A percentile compares a stretch with the other conserved stretches of the same genome.
phyloP scores from a whole-genome alignment of 2,329 filamentous ascomycete species.

The Neonectria hederae region DNA sequence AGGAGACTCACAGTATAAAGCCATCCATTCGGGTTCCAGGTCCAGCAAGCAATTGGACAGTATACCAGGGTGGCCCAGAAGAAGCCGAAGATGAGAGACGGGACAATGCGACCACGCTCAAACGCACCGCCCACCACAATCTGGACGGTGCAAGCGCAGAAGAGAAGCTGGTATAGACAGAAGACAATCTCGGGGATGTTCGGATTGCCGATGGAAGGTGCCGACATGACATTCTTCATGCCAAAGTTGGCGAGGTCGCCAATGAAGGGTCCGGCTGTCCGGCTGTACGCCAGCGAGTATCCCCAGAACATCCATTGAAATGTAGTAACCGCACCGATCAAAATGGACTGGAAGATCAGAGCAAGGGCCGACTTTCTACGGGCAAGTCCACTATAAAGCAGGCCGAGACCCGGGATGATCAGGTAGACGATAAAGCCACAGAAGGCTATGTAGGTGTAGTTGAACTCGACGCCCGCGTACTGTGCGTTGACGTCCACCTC shows the following conservation, averaged over 20 bases:
- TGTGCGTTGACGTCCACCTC: conserved; percentile 26
- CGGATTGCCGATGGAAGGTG: conserved; percentile 45
- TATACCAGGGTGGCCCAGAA: conserved; percentile 72
- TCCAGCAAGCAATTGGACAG: conserved; percentile 69
- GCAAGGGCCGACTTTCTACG: conserved; percentile 51
- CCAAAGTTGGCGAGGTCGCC: conserved; percentile 47
- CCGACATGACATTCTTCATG: conserved; percentile 46
- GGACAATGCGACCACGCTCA: conserved; percentile 48
- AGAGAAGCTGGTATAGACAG: conserved; percentile 41
- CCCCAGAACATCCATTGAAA: conserved; percentile 59
- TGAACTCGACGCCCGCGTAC: conserved; percentile 23
- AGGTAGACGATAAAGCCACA: conserved; percentile 30
- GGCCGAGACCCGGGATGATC: conserved; percentile 37
- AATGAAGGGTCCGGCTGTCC: conserved; percentile 45
- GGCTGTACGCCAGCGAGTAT: conserved; percentile 53
- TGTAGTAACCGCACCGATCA: conserved; percentile 54
- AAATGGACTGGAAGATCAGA: conserved; percentile 57
- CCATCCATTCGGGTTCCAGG: conserved; percentile 73
- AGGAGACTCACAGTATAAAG: conserved; percentile 64
- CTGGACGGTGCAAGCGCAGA: conserved; percentile 45
- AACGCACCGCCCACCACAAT: conserved; percentile 50
- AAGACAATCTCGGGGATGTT: conserved; percentile 49
- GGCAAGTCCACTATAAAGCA: conserved; percentile 51
- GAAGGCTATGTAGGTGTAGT: conserved; percentile 29
- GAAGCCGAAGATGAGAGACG: conserved; percentile 69